Evolutionary conservation across 805 yeast genomes (phyloP).

Genomic region (Metschnikowia rubicola): DNA sequence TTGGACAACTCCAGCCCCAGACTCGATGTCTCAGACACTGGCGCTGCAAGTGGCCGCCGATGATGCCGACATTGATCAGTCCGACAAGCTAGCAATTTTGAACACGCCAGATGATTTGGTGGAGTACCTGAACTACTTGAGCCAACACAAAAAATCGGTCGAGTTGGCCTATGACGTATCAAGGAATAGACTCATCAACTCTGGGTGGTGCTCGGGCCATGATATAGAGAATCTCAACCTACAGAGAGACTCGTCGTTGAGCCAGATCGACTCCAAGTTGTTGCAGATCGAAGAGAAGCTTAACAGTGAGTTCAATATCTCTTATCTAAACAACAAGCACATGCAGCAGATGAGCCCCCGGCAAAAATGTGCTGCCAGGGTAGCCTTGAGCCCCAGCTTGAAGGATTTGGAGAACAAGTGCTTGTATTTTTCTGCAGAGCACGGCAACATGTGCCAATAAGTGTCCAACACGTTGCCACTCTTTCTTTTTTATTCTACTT

Average conservation of each 20-base stretch:
- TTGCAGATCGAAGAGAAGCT: constrained; percentile 36
- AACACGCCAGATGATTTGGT: constrained; percentile 25
- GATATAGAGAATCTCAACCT: constrained; percentile 35
- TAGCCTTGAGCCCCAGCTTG: constrained; percentile 28
- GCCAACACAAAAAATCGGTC: constrained; percentile 31
- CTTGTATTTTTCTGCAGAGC: constrained; percentile 22
- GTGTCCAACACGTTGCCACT: neutral
- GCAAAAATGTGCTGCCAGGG: constrained; percentile 2
- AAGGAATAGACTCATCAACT: constrained; percentile 26
- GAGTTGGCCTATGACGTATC: constrained; percentile 34
- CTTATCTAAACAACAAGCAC: constrained; percentile 19
- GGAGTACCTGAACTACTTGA: constrained; percentile 31
- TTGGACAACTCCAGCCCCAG: neutral
- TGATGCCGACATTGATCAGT: too few species aligned
- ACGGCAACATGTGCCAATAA: constrained; percentile 5
- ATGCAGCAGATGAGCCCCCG: constrained; percentile 1
- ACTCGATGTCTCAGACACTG: neutral
- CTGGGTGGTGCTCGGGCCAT: constrained; percentile 43
- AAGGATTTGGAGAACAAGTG: constrained; percentile 33
- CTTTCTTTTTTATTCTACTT: constrained; percentile 1
- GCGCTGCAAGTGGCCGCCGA: neutral
- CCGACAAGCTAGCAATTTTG: constrained; percentile 19
- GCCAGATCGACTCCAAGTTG: constrained; percentile 38
- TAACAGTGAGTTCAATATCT: constrained; percentile 26
- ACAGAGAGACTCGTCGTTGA: constrained; percentile 35